phyloP scores from a whole-genome alignment of 2,329 filamentous ascomycete species.

The Coniochaeta prunicola region DNA sequence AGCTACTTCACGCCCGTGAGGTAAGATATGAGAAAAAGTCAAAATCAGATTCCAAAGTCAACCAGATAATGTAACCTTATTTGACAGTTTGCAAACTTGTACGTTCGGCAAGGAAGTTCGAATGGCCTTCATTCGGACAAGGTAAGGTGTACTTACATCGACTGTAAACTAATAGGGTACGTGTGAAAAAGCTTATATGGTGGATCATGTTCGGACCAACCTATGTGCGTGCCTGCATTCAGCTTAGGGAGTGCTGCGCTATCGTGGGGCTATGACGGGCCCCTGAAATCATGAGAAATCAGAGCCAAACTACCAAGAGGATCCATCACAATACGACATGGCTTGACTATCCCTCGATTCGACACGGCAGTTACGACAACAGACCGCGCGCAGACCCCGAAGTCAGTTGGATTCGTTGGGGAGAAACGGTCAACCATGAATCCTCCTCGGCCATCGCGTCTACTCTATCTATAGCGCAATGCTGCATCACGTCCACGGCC shows the following conservation, averaged over 20 bases:
- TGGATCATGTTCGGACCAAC: background rate
- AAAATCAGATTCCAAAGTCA: too few relatives aligned
- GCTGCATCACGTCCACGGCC: constrained; percentile 29
- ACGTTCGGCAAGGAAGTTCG: too few relatives aligned
- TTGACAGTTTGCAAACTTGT: too few relatives aligned
- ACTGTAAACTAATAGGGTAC: background rate
- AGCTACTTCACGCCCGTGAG: too few relatives aligned
- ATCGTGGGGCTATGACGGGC: background rate
- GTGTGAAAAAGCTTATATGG: background rate
- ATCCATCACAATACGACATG: background rate
- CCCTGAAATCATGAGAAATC: background rate
- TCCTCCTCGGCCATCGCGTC: constrained; percentile 1
- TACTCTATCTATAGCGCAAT: constrained; percentile 22
- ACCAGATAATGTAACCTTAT: too few relatives aligned
- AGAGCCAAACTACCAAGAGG: background rate
- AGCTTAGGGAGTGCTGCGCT: background rate
- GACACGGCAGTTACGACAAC: background rate
- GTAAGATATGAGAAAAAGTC: too few relatives aligned
- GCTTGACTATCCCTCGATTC: background rate
- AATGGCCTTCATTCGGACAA: too few relatives aligned
- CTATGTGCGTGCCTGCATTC: background rate
- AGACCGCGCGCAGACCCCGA: background rate
- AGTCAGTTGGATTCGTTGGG: background rate
- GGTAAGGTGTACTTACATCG: too few relatives aligned
- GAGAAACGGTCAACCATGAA: constrained; percentile 5